phyloP scores from a whole-genome alignment of 140 eudicot species.

The Anethum foeniculum region DNA sequence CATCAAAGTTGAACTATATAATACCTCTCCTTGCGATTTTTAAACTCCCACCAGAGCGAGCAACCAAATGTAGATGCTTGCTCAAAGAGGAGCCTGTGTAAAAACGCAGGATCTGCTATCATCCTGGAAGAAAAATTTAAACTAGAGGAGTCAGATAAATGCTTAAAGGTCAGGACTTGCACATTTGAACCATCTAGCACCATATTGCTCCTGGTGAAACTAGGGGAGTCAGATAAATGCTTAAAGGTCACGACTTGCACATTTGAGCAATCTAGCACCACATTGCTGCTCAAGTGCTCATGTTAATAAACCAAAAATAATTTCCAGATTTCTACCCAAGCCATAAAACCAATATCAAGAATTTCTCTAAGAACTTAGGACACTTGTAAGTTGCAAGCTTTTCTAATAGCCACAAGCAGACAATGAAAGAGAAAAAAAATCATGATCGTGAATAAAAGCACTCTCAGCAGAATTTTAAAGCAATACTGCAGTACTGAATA shows the following conservation, averaged over 20 bases:
- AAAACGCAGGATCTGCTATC: slow-evolving; percentile 97
- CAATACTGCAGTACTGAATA: background rate
- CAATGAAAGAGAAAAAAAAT: background rate
- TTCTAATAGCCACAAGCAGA: background rate
- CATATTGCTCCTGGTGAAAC: background rate
- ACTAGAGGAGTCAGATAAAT: slow-evolving; percentile 6
- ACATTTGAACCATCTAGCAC: background rate
- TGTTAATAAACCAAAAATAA: background rate
- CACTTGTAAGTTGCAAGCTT: background rate
- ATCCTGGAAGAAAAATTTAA: slow-evolving; percentile 46
- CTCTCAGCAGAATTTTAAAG: background rate
- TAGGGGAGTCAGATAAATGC: slow-evolving; percentile 11
- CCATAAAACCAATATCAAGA: background rate
- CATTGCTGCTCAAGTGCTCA: background rate
- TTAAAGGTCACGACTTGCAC: background rate
- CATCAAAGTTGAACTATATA: background rate
- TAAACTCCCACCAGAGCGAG: slow-evolving; percentile 77
- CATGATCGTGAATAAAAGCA: background rate
- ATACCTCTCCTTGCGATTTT: slow-evolving; percentile 92
- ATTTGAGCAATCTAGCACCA: background rate
- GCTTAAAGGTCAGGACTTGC: background rate
- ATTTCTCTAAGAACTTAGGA: background rate
- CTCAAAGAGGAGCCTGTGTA: slow-evolving; percentile 71
- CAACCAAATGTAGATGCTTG: slow-evolving; percentile 88
- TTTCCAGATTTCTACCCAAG: background rate